Percentiles rank a stretch among this genome's conserved stretches.
These are phyloP conservation scores for Aspergillus aculeatus DNA, from an alignment of 2,329 filamentous ascomycete genomes.

Conservation along the genomic window DNA sequence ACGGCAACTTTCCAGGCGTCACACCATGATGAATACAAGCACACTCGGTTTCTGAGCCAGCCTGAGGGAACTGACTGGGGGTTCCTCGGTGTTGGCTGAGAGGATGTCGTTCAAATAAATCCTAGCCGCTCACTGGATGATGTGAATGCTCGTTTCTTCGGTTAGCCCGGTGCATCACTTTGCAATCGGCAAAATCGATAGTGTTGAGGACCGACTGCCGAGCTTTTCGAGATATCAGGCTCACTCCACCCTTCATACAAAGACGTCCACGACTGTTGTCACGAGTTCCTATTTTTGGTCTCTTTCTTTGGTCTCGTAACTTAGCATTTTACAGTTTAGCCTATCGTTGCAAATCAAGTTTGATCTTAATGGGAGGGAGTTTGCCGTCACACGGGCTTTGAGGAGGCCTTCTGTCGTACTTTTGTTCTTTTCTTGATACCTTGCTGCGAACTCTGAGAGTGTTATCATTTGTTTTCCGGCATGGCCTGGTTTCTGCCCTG, in stretches of 20 bases:
- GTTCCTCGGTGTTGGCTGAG: slow-evolving; percentile 39
- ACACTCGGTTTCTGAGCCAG: slow-evolving; percentile 36
- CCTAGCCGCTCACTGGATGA: neutral
- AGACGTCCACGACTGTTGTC: slow-evolving; percentile 9
- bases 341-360: neutral
- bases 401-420: slow-evolving; percentile 20
- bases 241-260: neutral
- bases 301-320: slow-evolving; percentile 2
- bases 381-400: slow-evolving; percentile 18
- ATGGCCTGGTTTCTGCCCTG: neutral
- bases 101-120: neutral
- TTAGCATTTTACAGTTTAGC: neutral
- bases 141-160: neutral
- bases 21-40: slow-evolving; percentile 35
- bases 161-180: neutral
- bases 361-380: slow-evolving; percentile 1
- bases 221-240: neutral
- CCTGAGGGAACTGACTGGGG: slow-evolving; percentile 43
- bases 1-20: slow-evolving; percentile 27
- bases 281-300: slow-evolving; percentile 6
- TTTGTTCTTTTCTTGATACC: slow-evolving; percentile 17
- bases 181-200: neutral
- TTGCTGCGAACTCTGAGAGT: neutral
- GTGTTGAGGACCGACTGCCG: neutral
- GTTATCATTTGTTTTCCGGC: neutral